Base-by-base conservation (phyloP, 2,329 filamentous ascomycete species). In the Akanthomyces uredinophilus region DNA sequence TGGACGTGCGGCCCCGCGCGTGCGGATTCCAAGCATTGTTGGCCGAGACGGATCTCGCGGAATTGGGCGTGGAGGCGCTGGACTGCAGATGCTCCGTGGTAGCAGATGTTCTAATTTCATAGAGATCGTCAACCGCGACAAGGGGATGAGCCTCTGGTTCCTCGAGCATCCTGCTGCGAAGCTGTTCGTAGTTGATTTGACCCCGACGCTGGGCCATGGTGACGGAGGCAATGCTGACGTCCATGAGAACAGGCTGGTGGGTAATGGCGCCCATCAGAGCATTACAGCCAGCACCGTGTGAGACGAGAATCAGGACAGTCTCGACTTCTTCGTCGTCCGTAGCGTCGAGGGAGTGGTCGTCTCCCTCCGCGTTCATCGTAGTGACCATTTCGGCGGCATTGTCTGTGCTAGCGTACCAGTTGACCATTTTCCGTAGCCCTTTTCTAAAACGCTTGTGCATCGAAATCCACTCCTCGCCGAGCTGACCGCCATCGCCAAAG, bases 261-360 rank as follows among this genome's bases (percentile, higher is more conserved):
- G 93, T 96, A 66, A 99, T 84, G 29, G 92, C 92, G 14, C 94
- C 92, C 65, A 99, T 93, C 50, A 99, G 77, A 2, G 95, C 95
- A 76, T 99, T 99, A 76, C 94, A 96, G 44, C 95, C 95, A 16
- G 95, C 95, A 27, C 94, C 94, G 71, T 99, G 95, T 0, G 95
- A 96, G 24, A 99, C 90, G 8, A 99, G 77, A 46, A 99, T 82
- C 18, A 99, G 79, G 1, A 98, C 87, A 1, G 92, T 84, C 68
- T 96, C 90, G 1, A 85, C 81, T 39, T 87, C 82, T 2, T 83
- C 80, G 1, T 82, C 78, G 14, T 78, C 73, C 22, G 61, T 3
- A 70, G 59, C 62, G 50, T 66, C 65, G 41, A 74, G 65, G 66
- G 74, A 65, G 62, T 72, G 66, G 22, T 71, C 72, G 41, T 73